A percentile compares a stretch with the other conserved stretches of the same genome.
phyloP scores from a whole-genome alignment of 1,284 basidiomycete genomes.

The Meira nashicola region DNA sequence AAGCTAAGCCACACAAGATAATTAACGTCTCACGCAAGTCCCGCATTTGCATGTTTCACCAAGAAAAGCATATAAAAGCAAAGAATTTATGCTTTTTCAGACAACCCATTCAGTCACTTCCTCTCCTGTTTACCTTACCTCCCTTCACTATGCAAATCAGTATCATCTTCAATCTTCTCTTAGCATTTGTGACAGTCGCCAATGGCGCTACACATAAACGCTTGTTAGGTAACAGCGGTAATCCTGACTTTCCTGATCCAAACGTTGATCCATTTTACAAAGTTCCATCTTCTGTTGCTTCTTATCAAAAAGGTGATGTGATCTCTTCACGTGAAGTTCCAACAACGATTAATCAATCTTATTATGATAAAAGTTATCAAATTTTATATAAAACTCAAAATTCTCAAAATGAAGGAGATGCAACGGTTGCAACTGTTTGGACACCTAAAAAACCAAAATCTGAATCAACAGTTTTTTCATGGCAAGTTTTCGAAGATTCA shows the following conservation, averaged over 20 bases:
- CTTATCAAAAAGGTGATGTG: constrained; percentile 25
- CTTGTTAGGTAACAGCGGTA: no score
- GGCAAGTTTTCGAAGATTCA: constrained; percentile 9
- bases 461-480: constrained; percentile 9
- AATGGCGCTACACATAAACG: no score
- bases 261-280: constrained; percentile 33
- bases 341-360: not conserved
- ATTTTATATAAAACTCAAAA: constrained; percentile 7
- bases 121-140: no score
- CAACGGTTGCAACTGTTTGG: constrained; percentile 17
- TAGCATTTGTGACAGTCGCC: no score
- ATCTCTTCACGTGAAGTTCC: constrained; percentile 20
- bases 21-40: no score
- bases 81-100: no score
- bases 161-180: no score
- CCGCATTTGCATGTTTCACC: no score
- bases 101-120: no score
- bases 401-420: constrained; percentile 8
- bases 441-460: constrained; percentile 1
- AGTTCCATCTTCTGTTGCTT: constrained; percentile 18
- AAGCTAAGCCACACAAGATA: no score
- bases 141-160: no score
- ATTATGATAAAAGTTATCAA: constrained; percentile 8
- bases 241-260: constrained; percentile 13
- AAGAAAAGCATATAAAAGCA: no score